These are phyloP conservation scores for Pochonia chlamydosporia DNA, from an alignment of 2,329 filamentous ascomycete genomes.

Conservation along the genomic window DNA sequence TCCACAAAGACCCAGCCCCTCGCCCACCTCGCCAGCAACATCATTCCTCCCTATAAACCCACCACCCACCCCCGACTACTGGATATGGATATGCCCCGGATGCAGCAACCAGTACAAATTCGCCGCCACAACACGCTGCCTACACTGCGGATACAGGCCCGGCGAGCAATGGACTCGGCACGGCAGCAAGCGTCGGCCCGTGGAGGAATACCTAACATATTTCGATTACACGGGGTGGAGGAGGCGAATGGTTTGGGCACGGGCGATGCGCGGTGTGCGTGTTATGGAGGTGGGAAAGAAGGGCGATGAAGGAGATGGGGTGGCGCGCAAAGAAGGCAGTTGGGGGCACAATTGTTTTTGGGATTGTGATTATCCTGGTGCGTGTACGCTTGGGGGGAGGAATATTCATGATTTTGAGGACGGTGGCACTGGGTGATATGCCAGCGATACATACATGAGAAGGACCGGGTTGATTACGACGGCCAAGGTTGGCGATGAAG, in stretches of 20 bases:
- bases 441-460: too few relatives aligned
- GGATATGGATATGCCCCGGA: conserved; percentile 27
- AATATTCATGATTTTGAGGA: too few relatives aligned
- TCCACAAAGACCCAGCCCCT: too few relatives aligned
- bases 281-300: too few relatives aligned
- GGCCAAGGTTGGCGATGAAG: too few relatives aligned
- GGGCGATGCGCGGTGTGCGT: neutral
- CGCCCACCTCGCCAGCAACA: too few relatives aligned
- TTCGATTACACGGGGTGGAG: conserved; percentile 24
- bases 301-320: conserved; percentile 1
- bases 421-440: too few relatives aligned
- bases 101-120: conserved; percentile 23
- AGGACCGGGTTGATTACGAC: too few relatives aligned
- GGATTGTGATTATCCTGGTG: conserved; percentile 18
- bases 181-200: neutral
- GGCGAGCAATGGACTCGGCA: conserved; percentile 18
- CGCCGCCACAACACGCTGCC: conserved; percentile 29
- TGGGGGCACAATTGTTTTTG: conserved; percentile 14
- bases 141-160: conserved; percentile 30
- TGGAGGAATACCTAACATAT: conserved; percentile 8
- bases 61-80: too few relatives aligned
- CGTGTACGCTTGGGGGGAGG: conserved; percentile 15
- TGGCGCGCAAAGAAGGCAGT: conserved; percentile 2
- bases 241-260: neutral
- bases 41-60: too few relatives aligned